Conservation (phyloP, 192 early-diverging fungal species). For the Mycoemilia scoparia region DNA sequence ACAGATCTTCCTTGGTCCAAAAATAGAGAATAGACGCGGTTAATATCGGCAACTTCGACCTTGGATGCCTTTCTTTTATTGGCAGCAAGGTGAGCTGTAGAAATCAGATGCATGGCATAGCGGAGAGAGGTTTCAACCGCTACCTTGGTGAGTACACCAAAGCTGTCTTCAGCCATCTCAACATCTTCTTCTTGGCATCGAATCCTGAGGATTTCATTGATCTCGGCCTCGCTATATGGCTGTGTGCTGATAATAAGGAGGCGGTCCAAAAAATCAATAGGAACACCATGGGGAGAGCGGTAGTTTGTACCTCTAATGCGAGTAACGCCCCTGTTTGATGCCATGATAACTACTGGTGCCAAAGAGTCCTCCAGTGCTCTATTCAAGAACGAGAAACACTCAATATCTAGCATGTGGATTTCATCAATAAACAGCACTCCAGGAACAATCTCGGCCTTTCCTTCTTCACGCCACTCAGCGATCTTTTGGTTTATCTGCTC, state of each 20-base stretch:
- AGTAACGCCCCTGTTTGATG: conserved; percentile 93
- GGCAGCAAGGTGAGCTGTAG: conserved; percentile 79
- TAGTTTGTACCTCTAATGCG: conserved; percentile 93
- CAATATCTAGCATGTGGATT: conserved; percentile 99
- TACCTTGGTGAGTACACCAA: conserved; percentile 70
- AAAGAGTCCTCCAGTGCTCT: conserved; percentile 88
- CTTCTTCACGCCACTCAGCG: conserved; percentile 95
- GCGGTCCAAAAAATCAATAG: conserved; percentile 88
- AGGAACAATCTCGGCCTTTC: conserved; percentile 94
- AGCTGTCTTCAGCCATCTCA: conserved; percentile 72
- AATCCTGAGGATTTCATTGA: conserved; percentile 76
- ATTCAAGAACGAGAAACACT: conserved; percentile 98
- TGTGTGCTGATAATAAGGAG: conserved; percentile 87
- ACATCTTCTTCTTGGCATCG: conserved; percentile 88
- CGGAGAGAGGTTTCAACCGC: conserved; percentile 84
- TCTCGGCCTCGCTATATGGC: conserved; percentile 69
- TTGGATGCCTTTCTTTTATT: conserved; percentile 68
- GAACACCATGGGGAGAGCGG: conserved; percentile 90
- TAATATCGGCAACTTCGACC: conserved; percentile 90
- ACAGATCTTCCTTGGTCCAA: conserved; percentile 93
- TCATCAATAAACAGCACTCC: conserved; percentile 98
- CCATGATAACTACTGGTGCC: conserved; percentile 98
- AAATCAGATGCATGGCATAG: conserved; percentile 92
- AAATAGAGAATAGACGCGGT: conserved; percentile 85
- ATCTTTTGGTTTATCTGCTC: conserved; percentile 97